Conservation (phyloP, 805 yeast species). For the Suhomyces faveliae region DNA sequence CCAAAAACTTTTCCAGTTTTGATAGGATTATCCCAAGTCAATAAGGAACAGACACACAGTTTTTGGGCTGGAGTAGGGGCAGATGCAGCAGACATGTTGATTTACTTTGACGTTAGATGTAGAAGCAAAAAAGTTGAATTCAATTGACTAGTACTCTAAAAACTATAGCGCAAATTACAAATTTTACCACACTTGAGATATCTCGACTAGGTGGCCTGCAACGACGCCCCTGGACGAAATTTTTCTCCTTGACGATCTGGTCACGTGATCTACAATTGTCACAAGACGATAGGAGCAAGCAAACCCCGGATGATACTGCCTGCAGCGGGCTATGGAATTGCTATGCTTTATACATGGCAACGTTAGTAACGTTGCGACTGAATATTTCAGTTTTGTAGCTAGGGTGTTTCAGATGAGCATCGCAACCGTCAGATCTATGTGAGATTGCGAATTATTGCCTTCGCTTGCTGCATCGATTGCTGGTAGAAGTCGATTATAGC, state of each 20-base stretch:
- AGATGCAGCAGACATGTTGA: constrained; percentile 1
- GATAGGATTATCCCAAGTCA: constrained; percentile 76
- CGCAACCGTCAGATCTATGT: neutral
- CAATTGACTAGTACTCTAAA: neutral
- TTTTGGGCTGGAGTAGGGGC: neutral
- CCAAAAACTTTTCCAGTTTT: constrained; percentile 78
- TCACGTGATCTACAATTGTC: constrained; percentile 6
- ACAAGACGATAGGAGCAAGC: constrained; percentile 3
- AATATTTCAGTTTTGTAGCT: neutral
- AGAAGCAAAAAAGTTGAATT: neutral
- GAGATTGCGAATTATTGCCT: neutral
- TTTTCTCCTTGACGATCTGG: constrained; percentile 6
- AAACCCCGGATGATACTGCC: no score
- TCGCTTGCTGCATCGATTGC: constrained; percentile 2
- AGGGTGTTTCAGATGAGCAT: neutral
- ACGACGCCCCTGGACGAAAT: constrained; percentile 8
- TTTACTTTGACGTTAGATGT: neutral
- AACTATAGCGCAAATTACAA: neutral
- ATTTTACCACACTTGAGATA: constrained; percentile 3
- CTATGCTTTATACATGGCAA: neutral
- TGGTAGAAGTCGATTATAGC: neutral
- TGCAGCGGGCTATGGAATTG: neutral
- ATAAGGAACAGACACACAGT: constrained; percentile 31
- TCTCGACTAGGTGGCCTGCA: neutral
- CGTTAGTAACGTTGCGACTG: neutral